Conservation (phyloP, 148 eudicot species). For the Agrostemma githago region DNA sequence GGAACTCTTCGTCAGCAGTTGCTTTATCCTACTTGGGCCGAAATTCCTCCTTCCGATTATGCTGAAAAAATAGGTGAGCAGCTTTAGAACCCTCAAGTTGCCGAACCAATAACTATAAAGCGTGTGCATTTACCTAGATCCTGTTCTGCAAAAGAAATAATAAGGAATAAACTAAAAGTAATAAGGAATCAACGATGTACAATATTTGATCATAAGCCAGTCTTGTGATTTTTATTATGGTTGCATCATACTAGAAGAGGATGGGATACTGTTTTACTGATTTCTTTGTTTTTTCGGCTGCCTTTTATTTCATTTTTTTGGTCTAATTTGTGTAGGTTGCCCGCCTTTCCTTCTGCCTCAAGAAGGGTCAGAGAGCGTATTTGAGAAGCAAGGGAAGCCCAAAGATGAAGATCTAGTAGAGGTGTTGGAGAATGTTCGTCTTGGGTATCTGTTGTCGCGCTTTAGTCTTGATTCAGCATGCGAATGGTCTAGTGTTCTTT, state of each 20-base stretch:
- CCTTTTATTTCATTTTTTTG: background rate
- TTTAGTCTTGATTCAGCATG: slow-evolving; percentile 61
- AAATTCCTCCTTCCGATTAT: slow-evolving; percentile 32
- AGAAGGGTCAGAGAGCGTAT: slow-evolving; percentile 23
- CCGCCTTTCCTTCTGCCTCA: slow-evolving; percentile 52
- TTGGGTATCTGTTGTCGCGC: slow-evolving; percentile 67
- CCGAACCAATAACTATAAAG: background rate
- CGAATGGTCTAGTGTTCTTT: slow-evolving; percentile 96
- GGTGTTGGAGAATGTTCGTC: slow-evolving; percentile 79
- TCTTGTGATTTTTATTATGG: background rate
- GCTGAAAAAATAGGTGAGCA: slow-evolving; percentile 49
- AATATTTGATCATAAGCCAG: background rate
- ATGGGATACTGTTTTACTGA: background rate
- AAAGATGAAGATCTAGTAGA: slow-evolving; percentile 60
- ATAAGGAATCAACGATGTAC: background rate
- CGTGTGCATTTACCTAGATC: background rate
- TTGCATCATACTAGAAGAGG: background rate
- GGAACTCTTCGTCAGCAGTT: slow-evolving; percentile 96
- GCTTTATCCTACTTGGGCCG: slow-evolving; percentile 93
- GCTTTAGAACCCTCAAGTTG: background rate
- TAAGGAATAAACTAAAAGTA: background rate
- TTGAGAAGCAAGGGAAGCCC: slow-evolving; percentile 46
- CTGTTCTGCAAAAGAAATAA: background rate
- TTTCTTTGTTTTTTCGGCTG: background rate
- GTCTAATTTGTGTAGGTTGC: slow-evolving; percentile 31